These are phyloP conservation scores for Dothiorella sarmentorum DNA, from an alignment of 2,329 filamentous ascomycete species.

Conservation along the genomic window DNA sequence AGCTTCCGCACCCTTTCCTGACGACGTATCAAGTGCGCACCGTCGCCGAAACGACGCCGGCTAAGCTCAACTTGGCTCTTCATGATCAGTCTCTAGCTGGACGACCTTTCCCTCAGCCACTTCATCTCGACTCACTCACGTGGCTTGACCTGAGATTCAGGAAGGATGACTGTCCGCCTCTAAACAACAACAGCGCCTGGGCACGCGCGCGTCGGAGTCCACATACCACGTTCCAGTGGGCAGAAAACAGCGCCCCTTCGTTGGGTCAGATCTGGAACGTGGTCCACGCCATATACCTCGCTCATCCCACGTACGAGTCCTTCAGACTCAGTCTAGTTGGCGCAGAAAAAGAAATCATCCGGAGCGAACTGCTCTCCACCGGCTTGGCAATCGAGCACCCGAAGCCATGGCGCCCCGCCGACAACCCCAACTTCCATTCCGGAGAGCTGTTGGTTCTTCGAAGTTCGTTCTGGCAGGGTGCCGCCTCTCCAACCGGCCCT, in stretches of 20 bases:
- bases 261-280: conserved; percentile 48
- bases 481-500: conserved; percentile 41
- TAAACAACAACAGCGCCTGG: conserved; percentile 40
- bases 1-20: conserved; percentile 34
- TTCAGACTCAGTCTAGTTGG: conserved; percentile 44
- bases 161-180: conserved; percentile 27
- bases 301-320: conserved; percentile 44
- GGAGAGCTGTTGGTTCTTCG: conserved; percentile 50
- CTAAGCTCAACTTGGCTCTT: not conserved
- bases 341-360: conserved; percentile 36
- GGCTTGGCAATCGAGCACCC: conserved; percentile 39
- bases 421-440: conserved; percentile 33
- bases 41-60: not conserved
- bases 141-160: conserved; percentile 18
- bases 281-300: conserved; percentile 44
- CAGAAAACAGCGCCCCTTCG: conserved; percentile 34
- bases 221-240: conserved; percentile 43
- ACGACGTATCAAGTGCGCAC: conserved; percentile 27
- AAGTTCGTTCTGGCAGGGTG: conserved; percentile 46
- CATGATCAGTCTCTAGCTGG: conserved; percentile 11
- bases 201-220: conserved; percentile 46
- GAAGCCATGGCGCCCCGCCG: conserved; percentile 29
- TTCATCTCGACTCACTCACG: conserved; percentile 30
- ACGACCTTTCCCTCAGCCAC: conserved; percentile 28
- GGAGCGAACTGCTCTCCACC: conserved; percentile 34